phyloP scores from a whole-genome alignment of 2,329 filamentous ascomycete genomes.

The Ophiostoma montium region DNA sequence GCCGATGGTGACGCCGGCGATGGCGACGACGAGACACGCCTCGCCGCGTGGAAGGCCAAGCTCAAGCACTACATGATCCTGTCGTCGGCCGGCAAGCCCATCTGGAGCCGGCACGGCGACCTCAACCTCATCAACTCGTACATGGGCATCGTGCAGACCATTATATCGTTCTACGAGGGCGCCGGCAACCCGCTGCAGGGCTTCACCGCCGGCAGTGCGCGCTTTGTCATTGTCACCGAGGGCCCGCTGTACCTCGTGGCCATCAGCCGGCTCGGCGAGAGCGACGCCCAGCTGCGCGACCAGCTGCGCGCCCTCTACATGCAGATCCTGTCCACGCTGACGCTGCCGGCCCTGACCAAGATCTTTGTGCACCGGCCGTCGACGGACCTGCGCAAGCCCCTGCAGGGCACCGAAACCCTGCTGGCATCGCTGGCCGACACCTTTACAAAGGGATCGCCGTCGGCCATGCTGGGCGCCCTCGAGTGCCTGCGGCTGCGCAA shows the following conservation, averaged over 20 bases:
- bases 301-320: constrained; percentile 94
- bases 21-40: constrained; percentile 43
- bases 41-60: constrained; percentile 76
- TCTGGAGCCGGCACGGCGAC: constrained; percentile 91
- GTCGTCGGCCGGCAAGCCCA: constrained; percentile 90
- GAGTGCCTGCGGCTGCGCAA: constrained; percentile 91
- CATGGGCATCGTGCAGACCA: constrained; percentile 89
- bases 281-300: constrained; percentile 69
- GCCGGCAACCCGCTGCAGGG: constrained; percentile 62
- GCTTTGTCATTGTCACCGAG: constrained; percentile 74
- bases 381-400: constrained; percentile 77
- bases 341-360: constrained; percentile 69
- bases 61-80: constrained; percentile 95
- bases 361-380: constrained; percentile 85
- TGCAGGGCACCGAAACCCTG: constrained; percentile 82
- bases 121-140: constrained; percentile 81
- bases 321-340: constrained; percentile 93
- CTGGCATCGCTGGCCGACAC: constrained; percentile 86
- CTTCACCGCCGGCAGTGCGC: constrained; percentile 75
- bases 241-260: constrained; percentile 87
- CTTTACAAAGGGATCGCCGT: constrained; percentile 85
- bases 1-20: constrained; percentile 22
- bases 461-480: constrained; percentile 72
- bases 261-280: constrained; percentile 85
- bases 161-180: constrained; percentile 90